Percentiles rank a stretch among this genome's conserved stretches.
phyloP scores from a whole-genome alignment of 192 early-diverging fungal genomes.

The Backusella mclennaniae region DNA sequence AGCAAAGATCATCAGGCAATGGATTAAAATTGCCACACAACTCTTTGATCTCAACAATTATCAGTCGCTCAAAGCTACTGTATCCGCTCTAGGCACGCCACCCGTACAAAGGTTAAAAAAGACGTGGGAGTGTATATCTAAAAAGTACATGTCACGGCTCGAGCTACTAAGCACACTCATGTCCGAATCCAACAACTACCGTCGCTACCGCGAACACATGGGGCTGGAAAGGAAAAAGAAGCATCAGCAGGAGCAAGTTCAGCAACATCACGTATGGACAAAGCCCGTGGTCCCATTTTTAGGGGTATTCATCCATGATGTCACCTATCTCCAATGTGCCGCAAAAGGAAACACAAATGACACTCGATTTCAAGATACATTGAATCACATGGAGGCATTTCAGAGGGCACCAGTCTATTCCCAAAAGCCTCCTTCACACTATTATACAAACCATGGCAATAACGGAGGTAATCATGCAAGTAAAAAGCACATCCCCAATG shows the following conservation, averaged over 20 bases:
- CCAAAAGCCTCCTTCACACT: slow-evolving; percentile 41
- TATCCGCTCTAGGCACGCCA: slow-evolving; percentile 65
- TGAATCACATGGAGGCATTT: slow-evolving; percentile 55
- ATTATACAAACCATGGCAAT: slow-evolving; percentile 1
- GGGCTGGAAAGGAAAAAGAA: slow-evolving; percentile 17
- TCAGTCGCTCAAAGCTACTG: slow-evolving; percentile 69
- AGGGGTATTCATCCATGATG: slow-evolving; percentile 74
- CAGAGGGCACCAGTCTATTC: slow-evolving; percentile 58
- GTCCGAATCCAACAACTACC: slow-evolving; percentile 70
- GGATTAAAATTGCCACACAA: slow-evolving; percentile 69
- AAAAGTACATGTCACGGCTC: slow-evolving; percentile 57
- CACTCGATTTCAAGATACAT: slow-evolving; percentile 56
- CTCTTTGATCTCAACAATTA: slow-evolving; percentile 62
- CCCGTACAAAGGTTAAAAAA: slow-evolving; percentile 66
- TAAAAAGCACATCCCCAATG: slow-evolving; percentile 48
- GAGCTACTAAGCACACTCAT: slow-evolving; percentile 56
- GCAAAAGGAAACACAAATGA: slow-evolving; percentile 53
- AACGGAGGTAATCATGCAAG: slow-evolving; percentile 18
- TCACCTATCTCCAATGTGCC: slow-evolving; percentile 67
- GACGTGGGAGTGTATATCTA: slow-evolving; percentile 73
- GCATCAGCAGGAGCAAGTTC: neutral
- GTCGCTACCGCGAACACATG: slow-evolving; percentile 62
- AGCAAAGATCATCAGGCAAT: slow-evolving; percentile 57
- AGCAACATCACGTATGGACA: neutral
- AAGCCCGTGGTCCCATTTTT: slow-evolving; percentile 71